Conservation (phyloP, 2,329 filamentous ascomycete species). For the Pyrenophora tritici-repentis region DNA sequence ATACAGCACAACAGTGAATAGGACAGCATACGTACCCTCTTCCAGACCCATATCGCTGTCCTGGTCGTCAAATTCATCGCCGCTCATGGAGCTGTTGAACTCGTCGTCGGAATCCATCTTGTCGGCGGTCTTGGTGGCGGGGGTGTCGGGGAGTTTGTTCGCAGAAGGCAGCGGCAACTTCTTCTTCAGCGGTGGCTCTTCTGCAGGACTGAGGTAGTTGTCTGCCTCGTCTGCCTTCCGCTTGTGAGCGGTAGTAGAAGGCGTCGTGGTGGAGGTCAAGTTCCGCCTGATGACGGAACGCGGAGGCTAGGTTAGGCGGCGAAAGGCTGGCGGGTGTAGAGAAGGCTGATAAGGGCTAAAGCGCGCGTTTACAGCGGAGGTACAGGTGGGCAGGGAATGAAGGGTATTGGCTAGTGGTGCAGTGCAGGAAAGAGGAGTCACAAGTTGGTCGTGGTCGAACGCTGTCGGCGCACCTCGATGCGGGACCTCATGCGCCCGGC, state of each 20-base stretch:
- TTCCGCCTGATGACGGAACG: conserved; percentile 50
- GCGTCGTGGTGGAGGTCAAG: conserved; percentile 43
- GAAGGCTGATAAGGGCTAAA: conserved; percentile 9
- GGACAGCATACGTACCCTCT: conserved; percentile 44
- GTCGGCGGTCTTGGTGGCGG: conserved; percentile 43
- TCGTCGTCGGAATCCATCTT: conserved; percentile 96
- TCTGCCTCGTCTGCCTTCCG: conserved; percentile 48
- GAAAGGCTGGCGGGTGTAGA: conserved; percentile 15
- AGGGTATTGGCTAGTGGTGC: conserved; percentile 14
- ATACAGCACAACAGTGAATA: conserved; percentile 14
- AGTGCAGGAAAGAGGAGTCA: conserved; percentile 1
- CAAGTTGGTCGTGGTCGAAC: conserved; percentile 3
- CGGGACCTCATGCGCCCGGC: conserved; percentile 6
- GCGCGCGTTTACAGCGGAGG: conserved; percentile 8
- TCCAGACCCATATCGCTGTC: conserved; percentile 69
- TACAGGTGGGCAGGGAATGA: conserved; percentile 1
- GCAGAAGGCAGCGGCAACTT: conserved; percentile 21
- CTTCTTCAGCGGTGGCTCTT: conserved; percentile 39
- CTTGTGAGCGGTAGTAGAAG: conserved; percentile 42
- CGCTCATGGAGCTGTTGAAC: conserved; percentile 83
- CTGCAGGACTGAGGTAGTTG: conserved; percentile 31
- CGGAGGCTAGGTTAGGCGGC: conserved; percentile 46
- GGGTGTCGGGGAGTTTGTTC: conserved; percentile 39
- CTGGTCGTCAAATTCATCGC: conserved; percentile 74
- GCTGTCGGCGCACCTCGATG: conserved; percentile 6